A percentile compares a stretch with the other conserved stretches of the same genome.
Conservation (phyloP, 164 flowering plant species). For the Piper longum region DNA sequence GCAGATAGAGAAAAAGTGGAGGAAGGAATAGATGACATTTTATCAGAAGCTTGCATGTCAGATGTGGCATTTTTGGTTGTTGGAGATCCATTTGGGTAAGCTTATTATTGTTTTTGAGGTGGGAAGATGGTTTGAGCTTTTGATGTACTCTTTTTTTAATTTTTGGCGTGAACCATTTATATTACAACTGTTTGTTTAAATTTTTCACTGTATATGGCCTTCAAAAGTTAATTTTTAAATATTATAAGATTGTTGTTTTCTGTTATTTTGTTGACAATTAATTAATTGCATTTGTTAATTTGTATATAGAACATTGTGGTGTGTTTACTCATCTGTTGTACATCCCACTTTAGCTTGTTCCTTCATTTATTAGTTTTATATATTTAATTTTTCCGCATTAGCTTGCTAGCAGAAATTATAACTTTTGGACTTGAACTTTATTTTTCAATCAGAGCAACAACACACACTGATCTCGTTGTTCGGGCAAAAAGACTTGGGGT, state of each 20-base stretch:
- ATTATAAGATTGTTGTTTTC: not conserved
- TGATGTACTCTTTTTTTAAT: not conserved
- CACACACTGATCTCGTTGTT: conserved; percentile 85
- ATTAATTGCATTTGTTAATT: not conserved
- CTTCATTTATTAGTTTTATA: too few species aligned
- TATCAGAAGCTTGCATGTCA: conserved; percentile 39
- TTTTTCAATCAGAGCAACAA: conserved; percentile 56
- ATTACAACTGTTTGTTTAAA: not conserved
- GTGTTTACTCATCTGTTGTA: not conserved
- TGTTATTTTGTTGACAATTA: not conserved
- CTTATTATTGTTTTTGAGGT: not conserved
- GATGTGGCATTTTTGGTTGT: conserved; percentile 91
- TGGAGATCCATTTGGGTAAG: conserved; percentile 95
- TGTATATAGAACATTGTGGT: not conserved
- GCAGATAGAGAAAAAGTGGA: conserved; percentile 92
- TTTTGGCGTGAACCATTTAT: not conserved
- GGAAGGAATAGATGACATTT: conserved; percentile 59
- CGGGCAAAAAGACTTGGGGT: conserved; percentile 74
- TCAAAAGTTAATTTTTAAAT: not conserved
- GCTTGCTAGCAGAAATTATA: not conserved
- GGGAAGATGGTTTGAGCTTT: too few species aligned
- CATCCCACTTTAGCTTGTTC: too few species aligned
- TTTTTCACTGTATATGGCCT: not conserved
- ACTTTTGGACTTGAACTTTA: not conserved
- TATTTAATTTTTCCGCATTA: not conserved